phyloP scores from a whole-genome alignment of 108 stramenopile genomes.

The Skeletonema tropicum region DNA sequence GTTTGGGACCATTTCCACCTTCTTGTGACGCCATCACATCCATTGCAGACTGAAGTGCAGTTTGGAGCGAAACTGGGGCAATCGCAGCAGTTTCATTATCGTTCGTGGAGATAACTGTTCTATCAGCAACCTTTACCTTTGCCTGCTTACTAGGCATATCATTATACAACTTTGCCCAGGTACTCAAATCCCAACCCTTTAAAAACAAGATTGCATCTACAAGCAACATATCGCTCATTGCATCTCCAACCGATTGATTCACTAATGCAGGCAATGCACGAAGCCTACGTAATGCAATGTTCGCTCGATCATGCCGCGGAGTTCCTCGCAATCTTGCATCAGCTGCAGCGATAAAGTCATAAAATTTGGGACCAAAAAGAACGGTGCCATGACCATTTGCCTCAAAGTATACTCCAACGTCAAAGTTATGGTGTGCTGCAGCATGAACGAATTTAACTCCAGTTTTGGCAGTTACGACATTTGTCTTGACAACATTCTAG shows the following conservation, averaged over 20 bases:
- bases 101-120: constrained; percentile 77
- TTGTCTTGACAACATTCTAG: constrained; percentile 51
- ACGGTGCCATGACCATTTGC: constrained; percentile 99
- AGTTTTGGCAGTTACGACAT: constrained; percentile 90
- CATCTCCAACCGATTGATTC: constrained; percentile 98
- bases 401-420: constrained; percentile 99
- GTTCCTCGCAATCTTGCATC: constrained; percentile 36
- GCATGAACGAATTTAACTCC: constrained; percentile 98
- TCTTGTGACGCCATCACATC: constrained; percentile 36
- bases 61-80: constrained; percentile 83
- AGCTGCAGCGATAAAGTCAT: constrained; percentile 46
- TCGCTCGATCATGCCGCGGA: constrained; percentile 30
- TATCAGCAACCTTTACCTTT: constrained; percentile 94
- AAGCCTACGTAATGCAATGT: constrained; percentile 53
- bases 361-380: constrained; percentile 76
- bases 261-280: constrained; percentile 66
- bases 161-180: constrained; percentile 86
- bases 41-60: constrained; percentile 76
- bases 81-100: constrained; percentile 91
- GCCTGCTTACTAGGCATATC: constrained; percentile 95
- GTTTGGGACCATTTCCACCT: constrained; percentile 35
- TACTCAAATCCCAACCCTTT: constrained; percentile 62
- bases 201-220: constrained; percentile 87
- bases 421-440: constrained; percentile 88
- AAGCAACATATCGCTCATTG: constrained; percentile 93